Evolutionary conservation across 2,329 filamentous ascomycete genomes (phyloP), one percentile per base, ranked within the genome.

Genomic region (Botrytis cinerea): DNA sequence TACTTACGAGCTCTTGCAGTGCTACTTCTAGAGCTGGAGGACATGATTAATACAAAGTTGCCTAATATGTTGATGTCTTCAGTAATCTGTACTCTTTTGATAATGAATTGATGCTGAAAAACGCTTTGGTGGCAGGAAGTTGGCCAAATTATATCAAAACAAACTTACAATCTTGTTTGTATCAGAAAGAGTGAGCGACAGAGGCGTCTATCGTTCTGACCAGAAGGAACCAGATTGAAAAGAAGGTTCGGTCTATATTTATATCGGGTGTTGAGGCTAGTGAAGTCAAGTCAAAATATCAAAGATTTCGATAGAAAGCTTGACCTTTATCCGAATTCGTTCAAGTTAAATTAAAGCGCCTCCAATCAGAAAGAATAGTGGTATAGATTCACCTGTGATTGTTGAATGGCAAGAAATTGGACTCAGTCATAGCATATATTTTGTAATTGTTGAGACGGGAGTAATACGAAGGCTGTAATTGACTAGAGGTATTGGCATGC

Each of bases 1-100:
- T 48, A 72, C 71, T 68, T 72, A 72, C 71, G 46, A 48, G 46
- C 48, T 62, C 62, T 62, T 48, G 63, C 18, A 20, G 40, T 72
- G 40, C 40, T 45, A n/a, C 57, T 28, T 48, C 62, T 72, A 35
- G 18, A 68, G 35, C 62, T 51, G 46, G 25, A 48, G n/a, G 62
- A 20, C 71, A 72, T 72, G 20, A 4, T 72, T 48, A 32, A 25
- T 60, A 38, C 25, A 35, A 38, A 18, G n/a, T 1, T 45, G 18
- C 25, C 48, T 12, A 16, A 25, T 69, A 9, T 57, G 45, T 32
- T 14, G 20, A 43, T 32, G 35, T n/a, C 48, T 28, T 43, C 38
- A 57, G 48, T 10, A 18, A 32, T 9, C n/a, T 43, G 35, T n/a
- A 14, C n/a, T 32, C 22, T 12, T 43, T 28, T 57, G 38, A 51